Percentiles rank a stretch among this genome's conserved stretches.
Conservation (phyloP, 108 stramenopile genomes). For the Schizochytrium sp. region DNA sequence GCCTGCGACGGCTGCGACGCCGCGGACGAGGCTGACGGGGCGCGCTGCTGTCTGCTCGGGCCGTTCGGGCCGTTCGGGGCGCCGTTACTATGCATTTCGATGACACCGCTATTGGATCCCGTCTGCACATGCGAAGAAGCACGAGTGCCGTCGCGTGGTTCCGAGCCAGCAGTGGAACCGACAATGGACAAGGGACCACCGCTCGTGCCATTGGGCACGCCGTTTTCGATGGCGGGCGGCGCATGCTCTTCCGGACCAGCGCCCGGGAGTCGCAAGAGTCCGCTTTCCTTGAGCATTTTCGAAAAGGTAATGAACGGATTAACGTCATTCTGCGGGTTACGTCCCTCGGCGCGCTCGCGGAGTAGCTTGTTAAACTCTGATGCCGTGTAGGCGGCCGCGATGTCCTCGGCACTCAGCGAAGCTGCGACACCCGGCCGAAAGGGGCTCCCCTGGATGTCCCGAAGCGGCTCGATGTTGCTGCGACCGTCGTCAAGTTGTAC, state of each 20-base stretch:
- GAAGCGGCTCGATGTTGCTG: neutral
- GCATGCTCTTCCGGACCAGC: neutral
- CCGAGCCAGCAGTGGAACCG: neutral
- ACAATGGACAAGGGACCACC: neutral
- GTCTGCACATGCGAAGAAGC: neutral
- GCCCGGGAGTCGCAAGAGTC: neutral
- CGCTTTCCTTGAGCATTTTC: conserved; percentile 13
- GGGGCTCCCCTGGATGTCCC: neutral
- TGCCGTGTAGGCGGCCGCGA: conserved; percentile 14
- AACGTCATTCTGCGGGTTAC: neutral
- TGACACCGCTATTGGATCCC: neutral
- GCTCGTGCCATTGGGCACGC: neutral
- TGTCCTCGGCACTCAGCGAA: neutral
- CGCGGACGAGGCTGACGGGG: too few relatives aligned
- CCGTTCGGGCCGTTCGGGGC: neutral
- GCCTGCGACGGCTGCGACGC: neutral
- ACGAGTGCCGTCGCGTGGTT: neutral
- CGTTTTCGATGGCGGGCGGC: neutral
- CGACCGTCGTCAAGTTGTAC: neutral
- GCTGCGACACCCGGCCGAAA: neutral
- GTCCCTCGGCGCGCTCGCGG: neutral
- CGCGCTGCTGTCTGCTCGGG: too few relatives aligned
- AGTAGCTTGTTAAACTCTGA: neutral
- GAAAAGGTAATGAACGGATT: conserved; percentile 16
- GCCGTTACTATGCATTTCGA: neutral